These are phyloP conservation scores for Colletotrichum sp. DNA, from an alignment of 2,329 filamentous ascomycete genomes.

Conservation along the genomic window DNA sequence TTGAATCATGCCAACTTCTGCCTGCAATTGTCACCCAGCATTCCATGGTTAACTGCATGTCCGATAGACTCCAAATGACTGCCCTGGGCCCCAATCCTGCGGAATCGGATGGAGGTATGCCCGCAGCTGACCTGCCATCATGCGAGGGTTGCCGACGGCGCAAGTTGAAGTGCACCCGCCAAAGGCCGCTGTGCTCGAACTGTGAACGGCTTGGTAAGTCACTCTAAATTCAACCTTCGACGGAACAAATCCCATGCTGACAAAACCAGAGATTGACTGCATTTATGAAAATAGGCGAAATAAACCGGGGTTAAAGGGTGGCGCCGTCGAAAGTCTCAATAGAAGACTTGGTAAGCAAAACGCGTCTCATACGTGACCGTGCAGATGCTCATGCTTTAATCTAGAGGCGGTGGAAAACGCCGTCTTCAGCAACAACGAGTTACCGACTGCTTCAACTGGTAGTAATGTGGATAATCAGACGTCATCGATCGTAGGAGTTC, in stretches of 20 bases:
- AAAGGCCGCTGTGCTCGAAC: neutral
- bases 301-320: neutral
- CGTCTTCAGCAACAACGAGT: neutral
- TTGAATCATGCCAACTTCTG: neutral
- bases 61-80: neutral
- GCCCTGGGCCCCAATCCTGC: neutral
- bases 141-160: neutral
- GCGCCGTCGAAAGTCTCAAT: neutral
- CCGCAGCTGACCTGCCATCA: neutral
- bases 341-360: neutral
- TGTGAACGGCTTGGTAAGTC: neutral
- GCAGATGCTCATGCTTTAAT: neutral
- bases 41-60: neutral
- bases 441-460: neutral
- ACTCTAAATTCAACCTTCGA: fast-evolving
- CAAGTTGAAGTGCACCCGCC: neutral
- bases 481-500: neutral
- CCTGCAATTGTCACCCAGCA: neutral
- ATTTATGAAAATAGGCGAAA: neutral
- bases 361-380: neutral
- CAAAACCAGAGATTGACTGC: neutral
- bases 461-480: neutral
- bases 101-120: neutral
- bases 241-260: neutral
- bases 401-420: neutral